Evolutionary conservation across 768 basidiomycete species (phyloP), one percentile per base, ranked within the genome.

Genomic region (Rhodotorula paludigena): DNA sequence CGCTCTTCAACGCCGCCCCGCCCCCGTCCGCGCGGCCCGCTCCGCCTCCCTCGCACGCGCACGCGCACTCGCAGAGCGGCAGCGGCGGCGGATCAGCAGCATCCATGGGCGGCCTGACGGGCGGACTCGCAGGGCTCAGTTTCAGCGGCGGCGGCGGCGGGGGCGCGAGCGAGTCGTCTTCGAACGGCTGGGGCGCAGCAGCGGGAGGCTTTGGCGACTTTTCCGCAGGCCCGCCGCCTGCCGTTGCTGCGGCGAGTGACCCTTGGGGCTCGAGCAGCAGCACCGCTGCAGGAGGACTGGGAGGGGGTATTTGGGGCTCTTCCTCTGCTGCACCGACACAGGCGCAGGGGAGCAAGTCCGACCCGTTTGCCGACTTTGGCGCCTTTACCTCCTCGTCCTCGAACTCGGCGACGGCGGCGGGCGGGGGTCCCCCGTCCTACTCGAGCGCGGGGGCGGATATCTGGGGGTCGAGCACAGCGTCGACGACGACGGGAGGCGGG

Each of bases 1-100:
- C 89, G 0, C 82, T 93, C 48, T 92, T 89, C 77, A 84, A 88
- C 23, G 74, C 83, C 1, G 76, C 83, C 0, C 74, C 82, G 0
- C 54, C 75, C 8, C 76, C 81, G 8, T 73, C 81, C 5, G 53
- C 75, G 16, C 44, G 55, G 14, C 57, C 55, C 30, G 49, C 52
- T 14, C 57, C 51, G 36, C 4, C 63, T 11, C 32, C 39, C 23
- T 33, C 32, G 39, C 56, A 56, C 25, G 21, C 32, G 18, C 49
- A 49, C 23, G 20, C 21, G 21, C 30, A 28, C 49, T 10, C 32
- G 30, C 30, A 51, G 18, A 12, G 28, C n/a, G 28, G 20, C 28
- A 16, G 30, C n/a, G 23, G n/a, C 30, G 49, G 15, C 28, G 25
- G 42, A 54, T 8, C 41, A 6, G 5, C 36, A 14, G 30, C 58